These are phyloP conservation scores for Yamadazyma epiphylla DNA, from an alignment of 1,139 yeast genomes.

Conservation along the genomic window DNA sequence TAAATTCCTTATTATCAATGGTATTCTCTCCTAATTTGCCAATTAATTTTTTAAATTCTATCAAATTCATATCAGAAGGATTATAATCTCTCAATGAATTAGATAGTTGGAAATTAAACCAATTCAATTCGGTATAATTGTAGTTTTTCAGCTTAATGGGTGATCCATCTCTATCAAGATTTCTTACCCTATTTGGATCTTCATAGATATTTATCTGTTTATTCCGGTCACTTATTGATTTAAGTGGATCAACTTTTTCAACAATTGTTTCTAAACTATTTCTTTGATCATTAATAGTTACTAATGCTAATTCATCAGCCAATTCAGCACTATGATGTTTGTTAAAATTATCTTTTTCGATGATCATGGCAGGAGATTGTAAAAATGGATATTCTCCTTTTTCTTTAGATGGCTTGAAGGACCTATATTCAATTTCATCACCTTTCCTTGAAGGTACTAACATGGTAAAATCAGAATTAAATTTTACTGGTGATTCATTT, in stretches of 20 bases:
- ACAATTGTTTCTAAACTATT: conserved; percentile 30
- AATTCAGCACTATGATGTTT: conserved; percentile 14
- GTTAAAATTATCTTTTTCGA: conserved; percentile 12
- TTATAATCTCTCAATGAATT: conserved; percentile 14
- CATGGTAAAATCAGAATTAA: conserved; percentile 36
- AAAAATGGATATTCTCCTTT: conserved; percentile 4
- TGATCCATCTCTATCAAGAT: conserved; percentile 23
- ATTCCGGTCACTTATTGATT: conserved; percentile 28
- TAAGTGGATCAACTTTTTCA: conserved; percentile 42
- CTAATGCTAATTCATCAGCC: conserved; percentile 38
- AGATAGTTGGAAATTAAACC: conserved; percentile 41
- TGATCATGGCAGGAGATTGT: conserved; percentile 2
- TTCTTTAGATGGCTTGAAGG: conserved; percentile 2
- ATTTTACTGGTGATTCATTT: conserved; percentile 15
- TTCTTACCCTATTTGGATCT: conserved; percentile 26
- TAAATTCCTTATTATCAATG: conserved; percentile 9
- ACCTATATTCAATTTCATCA: conserved; percentile 9
- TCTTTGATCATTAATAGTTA: conserved; percentile 24
- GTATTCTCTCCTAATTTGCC: conserved; percentile 6
- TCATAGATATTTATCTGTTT: conserved; percentile 38
- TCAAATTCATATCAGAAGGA: conserved; percentile 4
- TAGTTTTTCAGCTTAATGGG: conserved; percentile 28
- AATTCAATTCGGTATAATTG: conserved; percentile 31
- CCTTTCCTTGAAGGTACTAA: conserved; percentile 19
- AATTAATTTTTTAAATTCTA: conserved; percentile 14